Evolutionary conservation across 148 eudicot genomes (phyloP), one percentile per base, ranked within the genome.

Genomic region (Vaccinium macrocarpon): DNA sequence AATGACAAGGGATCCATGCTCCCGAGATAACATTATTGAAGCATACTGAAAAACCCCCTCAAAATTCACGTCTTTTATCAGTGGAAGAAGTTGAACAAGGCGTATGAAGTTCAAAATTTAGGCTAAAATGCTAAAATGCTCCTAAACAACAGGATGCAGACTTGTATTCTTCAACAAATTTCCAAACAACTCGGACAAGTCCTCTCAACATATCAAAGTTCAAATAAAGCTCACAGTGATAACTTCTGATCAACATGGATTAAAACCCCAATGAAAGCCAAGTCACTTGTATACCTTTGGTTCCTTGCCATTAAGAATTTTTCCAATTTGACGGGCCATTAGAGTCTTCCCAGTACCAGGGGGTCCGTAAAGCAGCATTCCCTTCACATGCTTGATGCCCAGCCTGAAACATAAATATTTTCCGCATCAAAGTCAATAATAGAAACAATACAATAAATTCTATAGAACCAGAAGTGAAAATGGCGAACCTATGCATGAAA

Each of bases 261-360:
- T 32, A 72, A 72, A 72, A 72, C 38, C 42, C 46, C 1, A 18
- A 14, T 35, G 18, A 32, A 14, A 15, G 76, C 76, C 46, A 35
- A 10, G 5, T 23, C 57, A 64, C 18, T 27, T 32, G 52, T 48
- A 53, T 88, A 93, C 96, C 98, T 97, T 97, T 71, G 99, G 99
- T 11, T 97, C 99, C 90, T 93, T 95, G 50, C 98, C 99, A 82
- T 97, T 92, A 57, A 97, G 86, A 92, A 97, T 91, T 85, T 95
- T 97, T 64, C 99, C 99, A 82, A 97, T 97, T 86, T 97, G 99
- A 8, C 99, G 96, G 82, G 99, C 99, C 96, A 97, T 94, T 81
- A 97, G 84, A 64, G 99, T 97, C 92, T 97, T 97, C 52, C 99
- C 99, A 84, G 99, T 97, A 76, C 99, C 99, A 92, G 99, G 99